phyloP scores from a whole-genome alignment of 1,284 basidiomycete genomes.

The Singerocomus inundabilis region DNA sequence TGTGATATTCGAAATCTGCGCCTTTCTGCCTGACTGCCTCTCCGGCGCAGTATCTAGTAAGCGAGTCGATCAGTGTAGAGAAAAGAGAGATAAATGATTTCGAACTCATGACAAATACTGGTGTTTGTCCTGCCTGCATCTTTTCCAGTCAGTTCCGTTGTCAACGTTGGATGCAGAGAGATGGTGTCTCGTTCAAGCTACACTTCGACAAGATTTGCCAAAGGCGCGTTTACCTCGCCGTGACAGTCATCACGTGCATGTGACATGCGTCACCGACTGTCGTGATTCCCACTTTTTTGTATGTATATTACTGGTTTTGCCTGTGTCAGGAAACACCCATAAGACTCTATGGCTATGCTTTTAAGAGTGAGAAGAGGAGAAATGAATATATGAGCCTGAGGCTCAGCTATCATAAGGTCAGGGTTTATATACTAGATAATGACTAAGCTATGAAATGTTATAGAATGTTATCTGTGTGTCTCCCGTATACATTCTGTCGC shows the following conservation, averaged over 20 bases:
- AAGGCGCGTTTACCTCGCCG: not conserved
- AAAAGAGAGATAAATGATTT: not conserved
- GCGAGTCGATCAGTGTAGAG: conserved; percentile 10
- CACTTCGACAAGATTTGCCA: no score
- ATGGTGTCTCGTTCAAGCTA: not conserved
- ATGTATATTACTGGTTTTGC: no score
- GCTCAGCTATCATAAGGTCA: no score
- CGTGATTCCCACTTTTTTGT: no score
- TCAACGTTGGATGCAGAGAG: not conserved
- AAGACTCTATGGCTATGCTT: no score
- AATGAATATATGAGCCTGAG: no score
- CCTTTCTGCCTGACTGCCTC: conserved; percentile 91
- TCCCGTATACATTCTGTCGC: no score
- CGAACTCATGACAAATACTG: conserved; percentile 56
- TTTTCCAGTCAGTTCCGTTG: not conserved
- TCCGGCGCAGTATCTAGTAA: conserved; percentile 85
- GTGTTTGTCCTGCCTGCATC: conserved; percentile 58
- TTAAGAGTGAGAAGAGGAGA: no score
- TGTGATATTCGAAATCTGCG: conserved; percentile 96
- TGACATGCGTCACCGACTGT: conserved; percentile 1
- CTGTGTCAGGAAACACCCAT: no score
- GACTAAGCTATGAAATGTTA: no score
- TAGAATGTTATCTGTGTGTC: no score
- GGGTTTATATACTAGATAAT: no score
- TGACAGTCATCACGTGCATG: conserved; percentile 10